Conservation (phyloP, 2,329 filamentous ascomycete species). For the Geoglossum cookeanum region DNA sequence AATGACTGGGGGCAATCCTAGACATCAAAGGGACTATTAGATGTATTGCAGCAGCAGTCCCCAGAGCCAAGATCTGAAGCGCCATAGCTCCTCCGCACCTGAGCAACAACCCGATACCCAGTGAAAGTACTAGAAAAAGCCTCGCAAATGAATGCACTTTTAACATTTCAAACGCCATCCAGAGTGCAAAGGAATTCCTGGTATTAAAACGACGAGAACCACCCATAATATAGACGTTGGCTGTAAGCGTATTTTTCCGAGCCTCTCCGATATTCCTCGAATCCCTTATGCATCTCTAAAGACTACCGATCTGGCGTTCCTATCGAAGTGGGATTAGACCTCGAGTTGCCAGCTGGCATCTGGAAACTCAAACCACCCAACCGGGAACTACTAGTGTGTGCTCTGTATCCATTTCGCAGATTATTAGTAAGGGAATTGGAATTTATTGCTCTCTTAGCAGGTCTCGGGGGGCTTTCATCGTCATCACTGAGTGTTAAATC, state of each 20-base stretch:
- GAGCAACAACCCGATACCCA: background rate
- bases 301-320: background rate
- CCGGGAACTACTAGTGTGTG: background rate
- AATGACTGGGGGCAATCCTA: background rate
- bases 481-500: conserved; percentile 34
- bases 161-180: background rate
- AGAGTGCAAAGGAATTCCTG: background rate
- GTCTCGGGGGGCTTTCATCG: conserved; percentile 20
- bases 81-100: background rate
- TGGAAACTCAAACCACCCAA: background rate
- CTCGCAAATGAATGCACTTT: background rate
- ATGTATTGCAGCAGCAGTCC: background rate
- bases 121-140: background rate
- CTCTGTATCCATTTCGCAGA: background rate
- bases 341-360: background rate
- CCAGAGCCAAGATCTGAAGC: background rate
- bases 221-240: background rate
- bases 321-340: background rate
- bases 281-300: background rate
- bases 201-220: background rate
- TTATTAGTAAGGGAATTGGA: background rate
- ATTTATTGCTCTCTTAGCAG: conserved; percentile 16
- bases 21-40: background rate
- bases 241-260: background rate
- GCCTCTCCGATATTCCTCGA: background rate